These are phyloP conservation scores for Solanum hybrid DNA, from an alignment of 305 asterid species.

Conservation along the genomic window DNA sequence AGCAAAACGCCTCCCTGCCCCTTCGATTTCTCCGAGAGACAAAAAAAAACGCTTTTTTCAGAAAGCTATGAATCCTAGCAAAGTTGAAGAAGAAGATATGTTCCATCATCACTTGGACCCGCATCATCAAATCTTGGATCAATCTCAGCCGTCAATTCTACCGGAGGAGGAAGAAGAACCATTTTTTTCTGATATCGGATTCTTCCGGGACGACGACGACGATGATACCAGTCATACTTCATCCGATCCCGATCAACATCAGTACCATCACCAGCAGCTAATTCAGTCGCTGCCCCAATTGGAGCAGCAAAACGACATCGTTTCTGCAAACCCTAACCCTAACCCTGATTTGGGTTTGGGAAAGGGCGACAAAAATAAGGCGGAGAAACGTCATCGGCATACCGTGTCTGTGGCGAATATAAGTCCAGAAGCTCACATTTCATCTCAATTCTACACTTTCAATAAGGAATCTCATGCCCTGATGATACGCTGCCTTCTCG, in stretches of 20 bases:
- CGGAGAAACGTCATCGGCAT: slow-evolving; percentile 1
- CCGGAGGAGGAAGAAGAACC: slow-evolving; percentile 44
- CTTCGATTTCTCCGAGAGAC: not conserved
- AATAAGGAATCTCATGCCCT: slow-evolving; percentile 69
- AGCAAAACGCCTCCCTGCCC: not conserved
- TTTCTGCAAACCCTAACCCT: slow-evolving; percentile 27
- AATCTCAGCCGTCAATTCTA: slow-evolving; percentile 35
- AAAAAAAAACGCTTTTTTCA: not conserved
- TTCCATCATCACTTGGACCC: slow-evolving; percentile 42
- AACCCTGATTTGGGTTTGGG: slow-evolving; percentile 25
- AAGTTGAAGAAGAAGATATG: slow-evolving; percentile 57
- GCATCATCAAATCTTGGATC: slow-evolving; percentile 22
- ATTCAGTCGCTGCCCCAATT: slow-evolving; percentile 9
- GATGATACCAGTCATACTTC: slow-evolving; percentile 63
- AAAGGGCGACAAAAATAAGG: not conserved
- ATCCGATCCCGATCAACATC: slow-evolving; percentile 56
- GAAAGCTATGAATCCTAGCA: slow-evolving; percentile 52
- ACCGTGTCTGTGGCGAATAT: slow-evolving; percentile 14
- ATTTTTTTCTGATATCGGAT: slow-evolving; percentile 52
- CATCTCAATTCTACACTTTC: slow-evolving; percentile 89
- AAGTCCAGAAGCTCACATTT: slow-evolving; percentile 67
- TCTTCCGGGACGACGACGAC: slow-evolving; percentile 84
- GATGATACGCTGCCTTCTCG: slow-evolving; percentile 64
- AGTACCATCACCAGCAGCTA: slow-evolving; percentile 1
- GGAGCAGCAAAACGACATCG: slow-evolving; percentile 2